Conservation (phyloP, 768 basidiomycete species). For the Boletus pseudo-olivaceus region DNA sequence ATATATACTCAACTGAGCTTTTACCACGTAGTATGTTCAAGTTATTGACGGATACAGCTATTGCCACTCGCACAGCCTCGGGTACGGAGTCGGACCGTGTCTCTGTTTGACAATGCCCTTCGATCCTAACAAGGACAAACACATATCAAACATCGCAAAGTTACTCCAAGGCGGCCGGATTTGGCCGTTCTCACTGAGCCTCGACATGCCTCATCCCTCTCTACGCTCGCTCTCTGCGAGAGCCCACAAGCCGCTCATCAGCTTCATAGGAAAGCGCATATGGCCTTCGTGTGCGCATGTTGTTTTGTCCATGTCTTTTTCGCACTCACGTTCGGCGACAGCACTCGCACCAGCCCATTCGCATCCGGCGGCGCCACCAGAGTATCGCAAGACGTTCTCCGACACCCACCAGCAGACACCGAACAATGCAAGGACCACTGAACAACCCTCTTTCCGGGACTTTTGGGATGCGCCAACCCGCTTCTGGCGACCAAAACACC, state of each 20-base stretch:
- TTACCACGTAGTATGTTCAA: background rate
- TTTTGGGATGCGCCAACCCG: conserved; percentile 69
- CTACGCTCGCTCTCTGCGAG: conserved; percentile 37
- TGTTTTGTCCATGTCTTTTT: background rate
- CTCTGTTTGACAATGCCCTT: conserved; percentile 18
- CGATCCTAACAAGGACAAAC: conserved; percentile 22
- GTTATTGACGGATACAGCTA: background rate
- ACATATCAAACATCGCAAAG: conserved; percentile 2
- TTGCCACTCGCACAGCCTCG: conserved; percentile 15
- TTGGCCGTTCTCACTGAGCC: background rate
- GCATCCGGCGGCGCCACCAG: conserved; percentile 67
- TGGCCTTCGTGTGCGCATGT: conserved; percentile 43
- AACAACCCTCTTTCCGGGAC: conserved; percentile 33
- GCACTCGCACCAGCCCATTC: conserved; percentile 43
- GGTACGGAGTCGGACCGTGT: conserved; percentile 3
- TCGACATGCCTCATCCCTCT: conserved; percentile 32
- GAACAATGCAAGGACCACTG: conserved; percentile 7
- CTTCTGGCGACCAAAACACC: conserved; percentile 51
- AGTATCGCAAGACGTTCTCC: conserved; percentile 49
- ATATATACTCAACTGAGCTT: background rate
- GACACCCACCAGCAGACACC: conserved; percentile 38
- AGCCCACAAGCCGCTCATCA: conserved; percentile 58
- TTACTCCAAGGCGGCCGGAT: background rate
- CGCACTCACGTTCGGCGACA: conserved; percentile 21
- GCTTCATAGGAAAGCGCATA: conserved; percentile 56